Percentiles rank a stretch among this genome's conserved stretches.
phyloP scores from a whole-genome alignment of 2,329 filamentous ascomycete genomes.

The Cladosporium cucumerinum region DNA sequence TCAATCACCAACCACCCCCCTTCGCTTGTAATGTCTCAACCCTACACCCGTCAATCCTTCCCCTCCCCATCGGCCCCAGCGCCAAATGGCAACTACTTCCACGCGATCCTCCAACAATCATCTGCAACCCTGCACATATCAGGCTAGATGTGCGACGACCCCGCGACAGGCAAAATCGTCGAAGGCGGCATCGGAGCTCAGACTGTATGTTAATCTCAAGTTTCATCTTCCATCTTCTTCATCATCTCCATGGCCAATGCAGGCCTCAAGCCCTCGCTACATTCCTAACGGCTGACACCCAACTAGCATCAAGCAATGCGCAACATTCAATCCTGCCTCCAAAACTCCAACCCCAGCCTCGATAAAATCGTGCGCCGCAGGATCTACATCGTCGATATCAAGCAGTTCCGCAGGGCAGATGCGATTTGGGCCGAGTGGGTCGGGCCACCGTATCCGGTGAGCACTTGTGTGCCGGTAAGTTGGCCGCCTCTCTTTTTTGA shows the following conservation, averaged over 20 bases:
- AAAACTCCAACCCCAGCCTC: slow-evolving; percentile 18
- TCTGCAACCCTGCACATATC: slow-evolving; percentile 20
- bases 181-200: slow-evolving; percentile 22
- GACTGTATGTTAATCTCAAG: slow-evolving; percentile 32
- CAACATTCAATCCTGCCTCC: slow-evolving; percentile 22
- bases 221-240: not conserved
- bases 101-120: slow-evolving; percentile 18
- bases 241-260: too few species aligned
- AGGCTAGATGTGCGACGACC: slow-evolving; percentile 28
- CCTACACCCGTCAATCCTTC: slow-evolving; percentile 16
- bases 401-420: slow-evolving; percentile 21
- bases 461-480: slow-evolving; percentile 21
- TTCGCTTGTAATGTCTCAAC: not conserved
- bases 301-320: slow-evolving; percentile 20
- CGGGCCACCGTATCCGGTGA: slow-evolving; percentile 19
- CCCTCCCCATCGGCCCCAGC: slow-evolving; percentile 17
- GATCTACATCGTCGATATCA: slow-evolving; percentile 23
- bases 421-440: slow-evolving; percentile 19
- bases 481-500: not conserved
- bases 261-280: too few species aligned
- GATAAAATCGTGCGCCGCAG: slow-evolving; percentile 21
- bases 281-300: too few species aligned
- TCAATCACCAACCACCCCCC: too few species aligned
- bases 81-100: slow-evolving; percentile 25
- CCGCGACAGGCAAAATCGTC: slow-evolving; percentile 21